Evolutionary conservation across 257 asterid species (phyloP), one percentile per base, ranked within the genome.

Genomic region (Phtheirospermum japonicum): DNA sequence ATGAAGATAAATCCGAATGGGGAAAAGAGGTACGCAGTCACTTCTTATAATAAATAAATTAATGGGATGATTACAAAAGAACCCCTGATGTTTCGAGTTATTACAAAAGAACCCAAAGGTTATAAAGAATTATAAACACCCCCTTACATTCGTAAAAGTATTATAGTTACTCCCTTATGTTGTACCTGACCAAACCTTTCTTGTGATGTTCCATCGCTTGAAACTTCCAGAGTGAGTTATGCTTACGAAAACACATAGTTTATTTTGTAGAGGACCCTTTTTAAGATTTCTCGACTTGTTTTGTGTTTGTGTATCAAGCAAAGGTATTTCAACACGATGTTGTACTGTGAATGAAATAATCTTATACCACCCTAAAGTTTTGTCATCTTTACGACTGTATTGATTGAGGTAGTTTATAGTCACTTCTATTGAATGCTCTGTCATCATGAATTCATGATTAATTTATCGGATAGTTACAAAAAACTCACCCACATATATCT

Each of bases 101-200:
- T n/a, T n/a, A n/a, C n/a, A n/a, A n/a, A n/a, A n/a, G n/a, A n/a
- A n/a, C n/a, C n/a, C n/a, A n/a, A n/a, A n/a, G n/a, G n/a, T n/a
- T n/a, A n/a, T n/a, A n/a, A n/a, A n/a, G n/a, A n/a, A n/a, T n/a
- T n/a, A n/a, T n/a, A n/a, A n/a, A n/a, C n/a, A n/a, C n/a, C n/a
- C n/a, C n/a, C n/a, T n/a, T n/a, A n/a, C n/a, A n/a, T n/a, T n/a
- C n/a, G n/a, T n/a, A n/a, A n/a, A n/a, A n/a, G n/a, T n/a, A n/a
- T n/a, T n/a, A n/a, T n/a, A n/a, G n/a, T n/a, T n/a, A n/a, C n/a
- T 92, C 64, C 95, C 89, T 8, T 92, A 88, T 19, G 87, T 79
- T 36, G 80, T 84, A 68, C 98, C 97, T 0, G 97, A 86, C 58
- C 98, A 92, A 75, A 86, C 76, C 86, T 92, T 89, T 92, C 50